A percentile compares a stretch with the other conserved stretches of the same genome.
phyloP scores from a whole-genome alignment of 2,329 filamentous ascomycete species.

The Paracorniculantispora psalliotae region DNA sequence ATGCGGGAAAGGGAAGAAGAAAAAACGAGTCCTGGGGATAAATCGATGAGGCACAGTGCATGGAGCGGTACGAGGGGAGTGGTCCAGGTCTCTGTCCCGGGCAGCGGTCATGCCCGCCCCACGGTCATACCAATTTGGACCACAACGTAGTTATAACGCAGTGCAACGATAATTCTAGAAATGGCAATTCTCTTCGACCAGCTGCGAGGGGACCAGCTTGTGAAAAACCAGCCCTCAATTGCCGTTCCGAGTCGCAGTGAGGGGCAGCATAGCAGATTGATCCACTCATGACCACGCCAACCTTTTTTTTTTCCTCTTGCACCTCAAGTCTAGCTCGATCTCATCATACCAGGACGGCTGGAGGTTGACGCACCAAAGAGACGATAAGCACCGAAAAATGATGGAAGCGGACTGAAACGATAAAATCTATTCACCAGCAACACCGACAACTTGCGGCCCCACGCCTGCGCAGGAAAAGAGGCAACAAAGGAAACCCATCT shows the following conservation, averaged over 20 bases:
- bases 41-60: not conserved
- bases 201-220: not conserved
- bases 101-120: not conserved
- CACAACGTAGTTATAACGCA: not conserved
- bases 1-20: not conserved
- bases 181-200: not conserved
- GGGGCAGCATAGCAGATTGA: not conserved
- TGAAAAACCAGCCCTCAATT: not conserved
- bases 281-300: not conserved
- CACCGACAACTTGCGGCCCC: not conserved
- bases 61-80: not conserved
- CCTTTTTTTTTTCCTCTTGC: slow-evolving; percentile 5
- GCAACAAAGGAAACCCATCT: not conserved
- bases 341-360: not conserved
- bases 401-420: not conserved
- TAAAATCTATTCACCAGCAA: not conserved
- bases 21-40: not conserved
- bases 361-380: not conserved
- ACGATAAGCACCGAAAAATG: not conserved
- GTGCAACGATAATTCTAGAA: not conserved
- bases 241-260: not conserved
- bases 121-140: not conserved
- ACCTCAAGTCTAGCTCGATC: not conserved
- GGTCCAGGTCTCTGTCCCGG: not conserved
- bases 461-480: not conserved